Conservation (phyloP, 2,329 filamentous ascomycete genomes). For the Fusarium liriodendri region DNA sequence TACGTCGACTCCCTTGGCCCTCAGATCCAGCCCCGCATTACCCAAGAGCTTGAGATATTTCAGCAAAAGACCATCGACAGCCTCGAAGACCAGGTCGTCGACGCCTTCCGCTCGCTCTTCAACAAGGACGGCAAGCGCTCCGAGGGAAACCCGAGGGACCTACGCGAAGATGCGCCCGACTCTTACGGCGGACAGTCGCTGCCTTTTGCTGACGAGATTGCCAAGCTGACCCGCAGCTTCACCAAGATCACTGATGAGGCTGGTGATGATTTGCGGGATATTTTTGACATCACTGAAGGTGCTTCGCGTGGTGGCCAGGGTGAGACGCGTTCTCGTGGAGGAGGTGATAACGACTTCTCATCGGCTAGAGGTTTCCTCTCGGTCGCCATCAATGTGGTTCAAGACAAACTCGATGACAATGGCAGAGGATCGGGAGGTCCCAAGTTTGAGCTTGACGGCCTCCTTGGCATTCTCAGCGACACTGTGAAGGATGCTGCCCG, state of each 20-base stretch:
- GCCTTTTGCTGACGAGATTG: conserved; percentile 60
- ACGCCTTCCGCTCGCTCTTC: conserved; percentile 59
- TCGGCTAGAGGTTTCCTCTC: conserved; percentile 53
- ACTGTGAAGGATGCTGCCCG: conserved; percentile 57
- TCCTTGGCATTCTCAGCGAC: conserved; percentile 55
- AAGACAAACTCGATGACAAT: conserved; percentile 52
- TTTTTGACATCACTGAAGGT: conserved; percentile 56
- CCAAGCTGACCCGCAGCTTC: conserved; percentile 54
- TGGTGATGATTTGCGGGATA: conserved; percentile 56
- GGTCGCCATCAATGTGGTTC: conserved; percentile 54
- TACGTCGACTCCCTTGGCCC: conserved; percentile 60
- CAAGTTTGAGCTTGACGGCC: conserved; percentile 54
- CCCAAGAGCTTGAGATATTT: conserved; percentile 56
- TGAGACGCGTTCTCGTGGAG: conserved; percentile 46
- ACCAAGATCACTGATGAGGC: conserved; percentile 54
- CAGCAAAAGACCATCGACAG: conserved; percentile 59
- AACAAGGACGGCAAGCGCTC: conserved; percentile 46
- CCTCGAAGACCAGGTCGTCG: conserved; percentile 57
- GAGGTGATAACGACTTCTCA: conserved; percentile 38
- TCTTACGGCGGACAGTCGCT: conserved; percentile 55
- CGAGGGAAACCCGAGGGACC: conserved; percentile 32
- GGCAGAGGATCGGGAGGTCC: conserved; percentile 43
- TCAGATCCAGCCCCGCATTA: conserved; percentile 59
- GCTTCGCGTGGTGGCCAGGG: conserved; percentile 5
- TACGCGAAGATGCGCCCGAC: conserved; percentile 52